Evolutionary conservation across 2,329 filamentous ascomycete genomes (phyloP).

Genomic region (Aspergillus candidus): DNA sequence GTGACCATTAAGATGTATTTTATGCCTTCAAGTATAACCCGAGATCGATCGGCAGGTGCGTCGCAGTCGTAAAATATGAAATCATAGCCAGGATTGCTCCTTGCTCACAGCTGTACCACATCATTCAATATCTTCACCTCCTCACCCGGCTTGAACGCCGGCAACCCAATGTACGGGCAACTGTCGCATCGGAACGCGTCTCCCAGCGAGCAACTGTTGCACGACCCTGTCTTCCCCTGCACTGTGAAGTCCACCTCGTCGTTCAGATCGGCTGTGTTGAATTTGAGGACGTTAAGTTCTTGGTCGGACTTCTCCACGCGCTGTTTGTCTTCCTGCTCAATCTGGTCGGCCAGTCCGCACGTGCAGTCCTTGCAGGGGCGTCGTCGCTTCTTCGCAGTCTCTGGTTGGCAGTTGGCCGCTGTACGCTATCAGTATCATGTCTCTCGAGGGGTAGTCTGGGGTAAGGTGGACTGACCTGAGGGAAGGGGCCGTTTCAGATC

Average conservation of each 20-base stretch:
- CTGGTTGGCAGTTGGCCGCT: constrained; percentile 83
- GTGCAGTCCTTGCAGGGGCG: constrained; percentile 97
- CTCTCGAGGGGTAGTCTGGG: background rate
- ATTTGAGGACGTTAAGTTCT: constrained; percentile 50
- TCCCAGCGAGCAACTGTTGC: constrained; percentile 87
- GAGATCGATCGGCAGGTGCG: too few species aligned
- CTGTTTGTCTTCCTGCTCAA: constrained; percentile 76
- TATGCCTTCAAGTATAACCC: too few species aligned
- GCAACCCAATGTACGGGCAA: constrained; percentile 83
- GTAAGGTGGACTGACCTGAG: constrained; percentile 59
- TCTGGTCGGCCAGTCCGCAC: constrained; percentile 78
- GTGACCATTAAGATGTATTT: too few species aligned
- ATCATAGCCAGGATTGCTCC: too few species aligned
- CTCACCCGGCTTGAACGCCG: constrained; percentile 94
- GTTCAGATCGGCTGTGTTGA: constrained; percentile 68
- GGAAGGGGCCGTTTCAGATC: constrained; percentile 72
- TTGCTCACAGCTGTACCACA: constrained; percentile 64
- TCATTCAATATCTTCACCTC: constrained; percentile 85
- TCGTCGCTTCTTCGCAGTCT: constrained; percentile 72
- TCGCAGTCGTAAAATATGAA: too few species aligned
- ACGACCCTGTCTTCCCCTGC: constrained; percentile 92
- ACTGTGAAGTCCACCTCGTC: constrained; percentile 90
- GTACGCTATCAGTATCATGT: constrained; percentile 8
- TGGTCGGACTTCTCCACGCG: constrained; percentile 61
- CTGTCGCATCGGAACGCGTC: constrained; percentile 75